phyloP scores from a whole-genome alignment of 2,329 filamentous ascomycete species.

The Penicillium sp. region DNA sequence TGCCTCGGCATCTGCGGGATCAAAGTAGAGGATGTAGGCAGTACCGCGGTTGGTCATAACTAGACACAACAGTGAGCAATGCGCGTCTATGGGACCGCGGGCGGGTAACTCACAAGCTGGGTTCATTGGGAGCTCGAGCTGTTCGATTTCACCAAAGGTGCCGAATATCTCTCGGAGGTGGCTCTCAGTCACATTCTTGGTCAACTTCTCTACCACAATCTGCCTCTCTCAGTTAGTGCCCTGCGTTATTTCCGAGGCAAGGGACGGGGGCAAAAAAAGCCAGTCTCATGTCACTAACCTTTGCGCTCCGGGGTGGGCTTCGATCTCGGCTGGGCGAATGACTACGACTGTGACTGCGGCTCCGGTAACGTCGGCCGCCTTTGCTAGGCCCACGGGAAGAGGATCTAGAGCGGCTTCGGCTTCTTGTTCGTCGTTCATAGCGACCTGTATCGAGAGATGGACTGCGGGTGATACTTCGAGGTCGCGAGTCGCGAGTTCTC shows the following conservation, averaged over 20 bases:
- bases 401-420: constrained; percentile 25
- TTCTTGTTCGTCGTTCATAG: constrained; percentile 29
- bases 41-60: constrained; percentile 89
- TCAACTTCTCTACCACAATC: constrained; percentile 95
- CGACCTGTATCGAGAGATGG: constrained; percentile 18
- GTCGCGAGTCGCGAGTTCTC: constrained; percentile 34
- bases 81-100: not conserved
- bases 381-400: constrained; percentile 40
- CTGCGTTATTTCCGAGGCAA: not conserved
- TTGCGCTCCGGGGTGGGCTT: constrained; percentile 35
- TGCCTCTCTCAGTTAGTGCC: constrained; percentile 37
- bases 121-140: constrained; percentile 88
- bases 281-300: constrained; percentile 23
- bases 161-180: constrained; percentile 93
- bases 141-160: constrained; percentile 78
- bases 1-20: constrained; percentile 75
- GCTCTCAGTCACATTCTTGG: constrained; percentile 86
- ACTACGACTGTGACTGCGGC: constrained; percentile 29
- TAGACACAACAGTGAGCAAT: constrained; percentile 35
- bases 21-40: constrained; percentile 83
- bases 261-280: not conserved
- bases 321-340: constrained; percentile 28
- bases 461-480: constrained; percentile 30
- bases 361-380: constrained; percentile 41
- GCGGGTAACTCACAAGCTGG: constrained; percentile 63